Evolutionary conservation across 495 filamentous ascomycete genomes (phyloP), one percentile per base, ranked within the genome.

Genomic region (Annulohypoxylon moriforme): DNA sequence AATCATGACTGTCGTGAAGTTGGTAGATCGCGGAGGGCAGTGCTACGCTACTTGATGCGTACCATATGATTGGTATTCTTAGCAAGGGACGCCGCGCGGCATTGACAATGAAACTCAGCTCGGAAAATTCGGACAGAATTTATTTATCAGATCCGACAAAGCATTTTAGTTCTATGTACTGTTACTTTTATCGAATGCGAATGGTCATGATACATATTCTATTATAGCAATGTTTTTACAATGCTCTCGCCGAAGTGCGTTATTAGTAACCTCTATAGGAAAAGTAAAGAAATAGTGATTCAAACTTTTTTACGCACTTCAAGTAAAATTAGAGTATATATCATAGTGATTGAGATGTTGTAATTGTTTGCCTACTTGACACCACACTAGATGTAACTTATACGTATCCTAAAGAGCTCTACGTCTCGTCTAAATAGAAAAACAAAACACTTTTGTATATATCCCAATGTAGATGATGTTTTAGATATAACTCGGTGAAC

Each of bases 11-110:
- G 5, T 58, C 34, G 24, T 42, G 53, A 22, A 25, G 24, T 29
- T 18, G 40, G 36, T 55, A 60, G 9, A 25, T 36, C 25, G 11
- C 16, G 13, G 53, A 36, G 60, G 68, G 27, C 60, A 47, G 53
- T 64, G 67, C 67, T 58, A 57, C 60, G 27, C 34, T 58, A 64
- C 47, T 31, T 25, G 29, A 36, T n/a, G 10, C 34, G 47, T 52
- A 50, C 46, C 47, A 64, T 33, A 14, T 20, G 10, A 29, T 49
- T n/a, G 20, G 58, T 52, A 59, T 42, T 24, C 25, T 63, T 16
- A 9, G 44, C 52, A 52, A 27, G 40, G 24, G 20, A 20, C 31
- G 22, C 18, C 52, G 11, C 49, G 56, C 50, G 63, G 38, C 52
- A 46, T 13, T 10, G 8, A 53, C 16, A 13, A 50, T 33, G 25